Conservation (phyloP, 257 asterid genomes). For the Petunia axillaris region DNA sequence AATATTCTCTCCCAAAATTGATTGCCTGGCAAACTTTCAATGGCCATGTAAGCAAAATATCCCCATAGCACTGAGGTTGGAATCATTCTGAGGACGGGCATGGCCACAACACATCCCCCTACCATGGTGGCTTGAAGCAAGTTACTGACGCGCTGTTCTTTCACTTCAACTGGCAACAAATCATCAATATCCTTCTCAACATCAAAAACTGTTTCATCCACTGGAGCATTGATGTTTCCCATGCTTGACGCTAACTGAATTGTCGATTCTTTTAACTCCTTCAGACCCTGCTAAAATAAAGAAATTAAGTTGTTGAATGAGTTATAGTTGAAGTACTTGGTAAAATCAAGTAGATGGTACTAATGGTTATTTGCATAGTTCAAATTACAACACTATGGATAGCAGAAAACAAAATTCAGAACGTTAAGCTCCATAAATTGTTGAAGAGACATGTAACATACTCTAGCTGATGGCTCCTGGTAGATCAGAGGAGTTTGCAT, state of each 20-base stretch:
- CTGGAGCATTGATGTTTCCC: constrained; percentile 78
- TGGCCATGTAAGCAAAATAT: constrained; percentile 91
- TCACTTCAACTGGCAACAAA: constrained; percentile 79
- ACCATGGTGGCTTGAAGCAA: constrained; percentile 78
- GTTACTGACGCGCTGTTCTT: constrained; percentile 89
- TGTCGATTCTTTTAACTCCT: constrained; percentile 82
- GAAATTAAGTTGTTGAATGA: not conserved
- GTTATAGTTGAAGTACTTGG: not conserved
- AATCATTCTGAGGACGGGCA: constrained; percentile 86
- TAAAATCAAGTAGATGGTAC: not conserved
- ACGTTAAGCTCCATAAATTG: not conserved
- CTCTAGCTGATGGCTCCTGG: constrained; percentile 65
- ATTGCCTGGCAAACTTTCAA: constrained; percentile 86
- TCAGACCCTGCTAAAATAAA: constrained; percentile 60
- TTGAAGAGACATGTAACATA: constrained; percentile 36
- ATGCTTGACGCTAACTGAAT: constrained; percentile 76
- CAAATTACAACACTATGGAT: too few species aligned
- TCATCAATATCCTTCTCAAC: constrained; percentile 87
- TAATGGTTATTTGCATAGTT: not conserved
- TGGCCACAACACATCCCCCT: constrained; percentile 81
- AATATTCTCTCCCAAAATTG: constrained; percentile 91
- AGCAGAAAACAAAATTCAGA: not conserved
- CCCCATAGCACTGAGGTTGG: constrained; percentile 97
- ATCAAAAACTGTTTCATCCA: constrained; percentile 75
- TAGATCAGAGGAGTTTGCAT: constrained; percentile 90